These are phyloP conservation scores for Chamaecyparis obtusa DNA, from an alignment of 75 land plant genomes.

Conservation along the genomic window DNA sequence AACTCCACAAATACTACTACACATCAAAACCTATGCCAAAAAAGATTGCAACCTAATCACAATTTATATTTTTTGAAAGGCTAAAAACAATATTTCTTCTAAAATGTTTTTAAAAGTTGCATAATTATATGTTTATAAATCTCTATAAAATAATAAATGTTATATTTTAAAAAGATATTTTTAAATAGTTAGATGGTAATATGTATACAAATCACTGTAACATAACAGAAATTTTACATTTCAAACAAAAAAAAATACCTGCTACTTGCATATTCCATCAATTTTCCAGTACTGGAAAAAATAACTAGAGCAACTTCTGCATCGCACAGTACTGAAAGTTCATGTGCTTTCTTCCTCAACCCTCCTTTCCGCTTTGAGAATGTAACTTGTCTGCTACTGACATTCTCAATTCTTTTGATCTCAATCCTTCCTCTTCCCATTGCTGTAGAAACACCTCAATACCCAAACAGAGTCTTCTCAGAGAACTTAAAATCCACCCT, in stretches of 20 bases:
- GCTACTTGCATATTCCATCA: not conserved
- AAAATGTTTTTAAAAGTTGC: too few species aligned
- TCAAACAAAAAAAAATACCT: not conserved
- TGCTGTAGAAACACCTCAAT: not conserved
- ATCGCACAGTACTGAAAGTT: constrained; percentile 29
- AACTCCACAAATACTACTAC: too few species aligned
- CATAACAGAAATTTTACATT: too few species aligned
- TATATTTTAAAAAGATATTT: too few species aligned
- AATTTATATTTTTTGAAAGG: too few species aligned
- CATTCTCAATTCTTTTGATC: constrained; percentile 28
- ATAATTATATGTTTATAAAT: too few species aligned
- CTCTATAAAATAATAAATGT: too few species aligned
- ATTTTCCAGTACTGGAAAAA: constrained; percentile 25
- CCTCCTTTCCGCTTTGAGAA: constrained; percentile 30
- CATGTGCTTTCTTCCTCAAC: constrained; percentile 29
- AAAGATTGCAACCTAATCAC: too few species aligned
- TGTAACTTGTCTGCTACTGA: constrained; percentile 21
- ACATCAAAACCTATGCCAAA: too few species aligned
- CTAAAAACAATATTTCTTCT: too few species aligned
- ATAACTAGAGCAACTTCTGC: constrained; percentile 23
- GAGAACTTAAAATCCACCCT: not conserved
- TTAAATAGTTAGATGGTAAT: too few species aligned
- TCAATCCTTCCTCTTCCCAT: constrained; percentile 35
- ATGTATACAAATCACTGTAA: too few species aligned
- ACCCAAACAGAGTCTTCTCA: not conserved